Base-by-base conservation (phyloP, 2,329 filamentous ascomycete genomes). In the Emericellopsis atlantica region DNA sequence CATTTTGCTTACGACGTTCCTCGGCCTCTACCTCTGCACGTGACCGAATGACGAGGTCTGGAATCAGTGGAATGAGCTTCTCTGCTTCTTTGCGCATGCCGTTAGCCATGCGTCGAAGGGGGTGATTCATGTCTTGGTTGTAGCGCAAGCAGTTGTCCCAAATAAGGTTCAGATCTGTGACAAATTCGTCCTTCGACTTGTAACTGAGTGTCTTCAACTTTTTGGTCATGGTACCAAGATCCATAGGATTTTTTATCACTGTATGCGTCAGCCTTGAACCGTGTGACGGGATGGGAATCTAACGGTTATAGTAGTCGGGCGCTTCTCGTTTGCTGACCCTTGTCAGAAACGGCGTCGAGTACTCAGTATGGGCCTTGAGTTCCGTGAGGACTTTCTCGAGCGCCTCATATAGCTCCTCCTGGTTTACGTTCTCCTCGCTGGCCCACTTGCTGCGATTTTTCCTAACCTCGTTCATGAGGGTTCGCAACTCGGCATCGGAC, bases 391-490 rank as follows among this genome's bases (percentile, higher is more conserved):
- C 92, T 65, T 96, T 96, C 59, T 98, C 92, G 12, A 92, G 72
- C 10, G 92, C 87, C 65, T 98, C 92, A 57, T 98, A 98, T 6
- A 98, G 72, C 61, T 98, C 92, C 61, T 98, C 92, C 61, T 98
- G 92, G 44, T 92, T 90, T 46, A 98, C 83, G 50, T 93, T 92
- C 51, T 98, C 92, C 60, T 96, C 92, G 58, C 84, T 96, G 4
- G 92, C 90, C 92, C 92, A 98, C 64, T 98, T 98, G 62, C 90
- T 96, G 53, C 92, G 75, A 52, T 96, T 96, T 61, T 96, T 98
- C 48, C 92, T 79, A 15, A 98, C 92, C 61, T 98, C 92, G 52
- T 92, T 95, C 75, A 98, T 95, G 44, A 98, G 67, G 39, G 83
- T 86, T 44, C 92, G 79, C 44, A 98, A 69, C 56, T 98, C 90